Conservation (phyloP, 352 stramenopile species). For the Phytophthora kernoviae region DNA sequence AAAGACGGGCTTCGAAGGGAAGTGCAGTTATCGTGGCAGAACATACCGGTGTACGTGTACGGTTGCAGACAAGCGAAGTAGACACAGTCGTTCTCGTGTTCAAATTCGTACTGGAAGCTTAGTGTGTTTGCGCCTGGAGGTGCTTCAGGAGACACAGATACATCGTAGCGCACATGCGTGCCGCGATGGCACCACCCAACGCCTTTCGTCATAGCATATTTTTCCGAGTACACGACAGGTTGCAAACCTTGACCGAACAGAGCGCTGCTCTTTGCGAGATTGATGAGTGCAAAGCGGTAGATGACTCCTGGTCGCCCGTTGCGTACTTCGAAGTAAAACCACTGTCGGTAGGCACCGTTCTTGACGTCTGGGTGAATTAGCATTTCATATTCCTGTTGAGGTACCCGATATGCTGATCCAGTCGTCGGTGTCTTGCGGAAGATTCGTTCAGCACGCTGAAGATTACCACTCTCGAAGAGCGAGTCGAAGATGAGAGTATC, state of each 20-base stretch:
- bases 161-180: slow-evolving; percentile 67
- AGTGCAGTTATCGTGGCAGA: background rate
- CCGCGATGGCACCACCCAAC: slow-evolving; percentile 71
- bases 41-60: slow-evolving; percentile 86
- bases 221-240: slow-evolving; percentile 79
- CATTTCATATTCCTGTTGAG: slow-evolving; percentile 74
- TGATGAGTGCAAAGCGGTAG: slow-evolving; percentile 80
- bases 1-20: background rate
- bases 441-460: slow-evolving; percentile 65
- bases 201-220: slow-evolving; percentile 41
- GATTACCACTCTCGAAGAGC: slow-evolving; percentile 79
- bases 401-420: background rate
- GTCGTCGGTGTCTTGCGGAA: slow-evolving; percentile 28
- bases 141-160: slow-evolving; percentile 33
- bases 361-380: slow-evolving; percentile 78
- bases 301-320: slow-evolving; percentile 50
- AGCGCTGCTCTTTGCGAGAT: slow-evolving; percentile 82
- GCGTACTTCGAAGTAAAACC: slow-evolving; percentile 91
- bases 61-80: slow-evolving; percentile 88
- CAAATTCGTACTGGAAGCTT: slow-evolving; percentile 77
- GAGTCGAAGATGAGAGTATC: slow-evolving; percentile 78
- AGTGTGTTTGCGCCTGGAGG: slow-evolving; percentile 58
- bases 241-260: slow-evolving; percentile 85
- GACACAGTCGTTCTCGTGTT: slow-evolving; percentile 66
- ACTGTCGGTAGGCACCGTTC: slow-evolving; percentile 87